Base-by-base conservation (phyloP, 305 asterid genomes). In the Nicotiana rustica region DNA sequence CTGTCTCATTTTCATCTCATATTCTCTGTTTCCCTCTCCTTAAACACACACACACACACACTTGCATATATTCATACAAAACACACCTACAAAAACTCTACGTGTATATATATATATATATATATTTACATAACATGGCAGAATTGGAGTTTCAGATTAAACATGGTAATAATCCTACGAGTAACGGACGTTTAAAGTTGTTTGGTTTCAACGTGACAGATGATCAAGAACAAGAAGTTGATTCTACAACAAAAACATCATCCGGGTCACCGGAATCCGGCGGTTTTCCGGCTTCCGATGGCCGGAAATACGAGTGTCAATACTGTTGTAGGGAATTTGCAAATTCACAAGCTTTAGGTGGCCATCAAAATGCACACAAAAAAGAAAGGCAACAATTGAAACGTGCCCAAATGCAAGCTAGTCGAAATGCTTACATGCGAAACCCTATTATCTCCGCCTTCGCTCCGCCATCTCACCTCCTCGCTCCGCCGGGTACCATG, bases 361-460 rank as follows among this genome's bases (percentile, higher is more conserved):
- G 98, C 33, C 98, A 95, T 18, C 98, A 95, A n/a, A 95, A 95
- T 90, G 98, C 98, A 15, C 97, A 95, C 83, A 95, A 95, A 84
- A 95, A 95, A 82, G 98, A 93, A n/a, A 77, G 97, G 60, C 98
- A 95, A 67, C 98, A 95, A 80, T 85, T 92, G 38, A 95, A 95
- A 83, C 95, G 98, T 3, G 98, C 98, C 0, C 97, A 95, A 87
- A 87, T 93, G 87, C 97, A 91, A 64, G 97, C 97, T 62, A 90
- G 87, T 18, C 86, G 98, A 17, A 95, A 92, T 94, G 95, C 98
- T 44, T 93, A 89, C 90, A 92, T 95, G 93, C 91, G 98, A 1
- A 95, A 91, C 91, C 97, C 97, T 8, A 95, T 95, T 60, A 85
- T 89, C 77, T 86, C 97, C 67, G 95, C 97, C 85, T 93, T 95